Conservation (phyloP, 176 grass and related monocot species). For the Paspalum vaginatum region DNA sequence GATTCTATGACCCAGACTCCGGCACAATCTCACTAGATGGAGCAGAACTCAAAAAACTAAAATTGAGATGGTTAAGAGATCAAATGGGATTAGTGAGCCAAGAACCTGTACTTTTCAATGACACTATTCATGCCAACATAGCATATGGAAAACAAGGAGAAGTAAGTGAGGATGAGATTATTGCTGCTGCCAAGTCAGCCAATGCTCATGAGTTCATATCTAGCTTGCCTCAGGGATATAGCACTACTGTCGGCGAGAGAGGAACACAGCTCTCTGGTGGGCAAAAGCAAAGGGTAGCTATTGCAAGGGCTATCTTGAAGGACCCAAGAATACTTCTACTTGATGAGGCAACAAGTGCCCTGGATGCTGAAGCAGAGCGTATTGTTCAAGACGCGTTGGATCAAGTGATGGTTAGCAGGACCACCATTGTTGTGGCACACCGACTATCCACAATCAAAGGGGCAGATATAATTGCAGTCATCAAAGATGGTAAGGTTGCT, state of each 20-base stretch:
- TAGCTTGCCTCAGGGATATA: conserved; percentile 52
- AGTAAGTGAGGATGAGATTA: conserved; percentile 52
- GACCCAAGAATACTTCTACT: conserved; percentile 58
- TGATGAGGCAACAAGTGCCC: conserved; percentile 57
- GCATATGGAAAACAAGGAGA: conserved; percentile 50
- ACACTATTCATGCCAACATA: conserved; percentile 65
- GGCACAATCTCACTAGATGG: conserved; percentile 61
- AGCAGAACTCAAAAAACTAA: conserved; percentile 43
- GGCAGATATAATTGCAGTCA: conserved; percentile 46
- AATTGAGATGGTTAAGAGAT: conserved; percentile 62
- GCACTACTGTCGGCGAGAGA: conserved; percentile 53
- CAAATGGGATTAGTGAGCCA: conserved; percentile 75
- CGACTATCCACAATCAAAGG: conserved; percentile 60
- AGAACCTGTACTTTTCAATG: conserved; percentile 60
- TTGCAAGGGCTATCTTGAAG: conserved; percentile 64
- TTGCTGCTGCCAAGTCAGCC: conserved; percentile 41
- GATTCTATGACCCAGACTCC: conserved; percentile 65
- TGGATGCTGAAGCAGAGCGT: conserved; percentile 63
- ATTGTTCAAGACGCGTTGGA: conserved; percentile 55
- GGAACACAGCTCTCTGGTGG: conserved; percentile 63
- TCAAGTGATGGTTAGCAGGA: conserved; percentile 44
- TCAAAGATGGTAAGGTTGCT: conserved; percentile 50
- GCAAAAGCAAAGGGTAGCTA: conserved; percentile 62
- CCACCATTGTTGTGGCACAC: conserved; percentile 64
- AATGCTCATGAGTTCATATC: conserved; percentile 61